Percentiles rank a stretch among this genome's conserved stretches.
These are phyloP conservation scores for Rosellinia necatrix DNA, from an alignment of 2,329 filamentous ascomycete genomes.

Conservation along the genomic window DNA sequence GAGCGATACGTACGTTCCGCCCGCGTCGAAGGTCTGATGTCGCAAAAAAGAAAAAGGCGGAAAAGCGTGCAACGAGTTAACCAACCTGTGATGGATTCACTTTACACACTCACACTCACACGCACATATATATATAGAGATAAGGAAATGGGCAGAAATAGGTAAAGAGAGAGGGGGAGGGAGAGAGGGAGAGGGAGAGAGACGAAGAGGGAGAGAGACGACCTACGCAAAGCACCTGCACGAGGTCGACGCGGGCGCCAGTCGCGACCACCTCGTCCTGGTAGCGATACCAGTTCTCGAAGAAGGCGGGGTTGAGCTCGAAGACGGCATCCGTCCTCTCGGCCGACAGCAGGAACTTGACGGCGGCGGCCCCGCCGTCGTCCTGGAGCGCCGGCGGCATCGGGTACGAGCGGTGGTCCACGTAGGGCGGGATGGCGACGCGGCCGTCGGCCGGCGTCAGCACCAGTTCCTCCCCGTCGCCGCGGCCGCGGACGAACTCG, in stretches of 20 bases:
- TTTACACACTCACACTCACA: too few relatives aligned
- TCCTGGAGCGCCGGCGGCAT: neutral
- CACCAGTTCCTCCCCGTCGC: constrained; percentile 16
- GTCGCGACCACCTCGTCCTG: constrained; percentile 21
- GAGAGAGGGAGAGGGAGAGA: neutral
- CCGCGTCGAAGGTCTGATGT: constrained; percentile 22
- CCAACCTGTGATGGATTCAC: too few relatives aligned
- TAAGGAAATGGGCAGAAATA: neutral
- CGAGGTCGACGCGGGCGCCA: neutral
- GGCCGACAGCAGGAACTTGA: constrained; percentile 21
- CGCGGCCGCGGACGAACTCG: too few relatives aligned
- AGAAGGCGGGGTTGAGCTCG: constrained; percentile 18
- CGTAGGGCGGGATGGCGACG: constrained; percentile 3
- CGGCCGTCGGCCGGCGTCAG: neutral
- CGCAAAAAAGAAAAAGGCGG: too few relatives aligned
- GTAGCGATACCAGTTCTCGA: constrained; percentile 35
- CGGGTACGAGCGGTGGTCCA: constrained; percentile 21
- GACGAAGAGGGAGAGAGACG: neutral
- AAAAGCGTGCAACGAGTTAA: too few relatives aligned
- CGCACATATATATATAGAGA: too few relatives aligned
- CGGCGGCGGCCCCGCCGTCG: neutral
- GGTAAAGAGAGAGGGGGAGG: neutral
- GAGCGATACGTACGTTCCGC: constrained; percentile 19
- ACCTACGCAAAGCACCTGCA: constrained; percentile 28
- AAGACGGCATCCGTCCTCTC: constrained; percentile 5